phyloP scores from a whole-genome alignment of 768 basidiomycete genomes.

The Podaxis sp. region DNA sequence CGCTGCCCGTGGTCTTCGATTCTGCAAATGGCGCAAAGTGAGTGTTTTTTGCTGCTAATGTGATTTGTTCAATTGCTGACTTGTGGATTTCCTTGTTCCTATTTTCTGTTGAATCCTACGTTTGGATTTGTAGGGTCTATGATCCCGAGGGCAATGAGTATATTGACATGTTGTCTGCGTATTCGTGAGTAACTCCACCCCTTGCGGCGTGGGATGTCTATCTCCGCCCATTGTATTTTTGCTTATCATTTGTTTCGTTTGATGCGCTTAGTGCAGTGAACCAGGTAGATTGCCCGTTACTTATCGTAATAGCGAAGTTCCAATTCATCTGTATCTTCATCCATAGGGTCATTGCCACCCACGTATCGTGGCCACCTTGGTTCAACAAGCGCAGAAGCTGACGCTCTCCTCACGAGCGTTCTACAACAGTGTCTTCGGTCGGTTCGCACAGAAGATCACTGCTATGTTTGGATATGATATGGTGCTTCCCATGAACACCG shows the following conservation, averaged over 20 bases:
- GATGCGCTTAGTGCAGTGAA: conserved; percentile 49
- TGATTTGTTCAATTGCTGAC: conserved; percentile 12
- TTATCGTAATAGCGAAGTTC: conserved; percentile 3
- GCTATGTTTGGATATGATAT: conserved; percentile 89
- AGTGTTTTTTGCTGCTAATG: conserved; percentile 44
- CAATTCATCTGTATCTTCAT: background rate
- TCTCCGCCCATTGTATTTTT: background rate
- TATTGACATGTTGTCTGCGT: conserved; percentile 97
- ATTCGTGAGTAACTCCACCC: conserved; percentile 64
- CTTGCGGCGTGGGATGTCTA: background rate
- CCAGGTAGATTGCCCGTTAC: conserved; percentile 52
- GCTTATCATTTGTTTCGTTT: conserved; percentile 1
- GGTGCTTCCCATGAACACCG: conserved; percentile 99
- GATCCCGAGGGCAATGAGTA: conserved; percentile 95
- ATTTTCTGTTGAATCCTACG: conserved; percentile 12
- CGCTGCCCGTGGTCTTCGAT: conserved; percentile 93
- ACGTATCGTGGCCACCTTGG: conserved; percentile 76
- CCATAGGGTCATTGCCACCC: conserved; percentile 89
- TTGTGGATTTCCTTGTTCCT: conserved; percentile 12
- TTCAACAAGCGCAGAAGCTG: conserved; percentile 83
- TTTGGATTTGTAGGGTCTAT: conserved; percentile 59
- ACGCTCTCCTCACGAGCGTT: conserved; percentile 96
- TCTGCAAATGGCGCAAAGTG: conserved; percentile 87
- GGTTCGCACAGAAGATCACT: conserved; percentile 85
- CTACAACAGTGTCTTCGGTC: conserved; percentile 89